Percentiles rank a stretch among this genome's conserved stretches.
Evolutionary conservation across 192 early-diverging fungal species (phyloP).

Genomic region (Entomortierella lignicola): DNA sequence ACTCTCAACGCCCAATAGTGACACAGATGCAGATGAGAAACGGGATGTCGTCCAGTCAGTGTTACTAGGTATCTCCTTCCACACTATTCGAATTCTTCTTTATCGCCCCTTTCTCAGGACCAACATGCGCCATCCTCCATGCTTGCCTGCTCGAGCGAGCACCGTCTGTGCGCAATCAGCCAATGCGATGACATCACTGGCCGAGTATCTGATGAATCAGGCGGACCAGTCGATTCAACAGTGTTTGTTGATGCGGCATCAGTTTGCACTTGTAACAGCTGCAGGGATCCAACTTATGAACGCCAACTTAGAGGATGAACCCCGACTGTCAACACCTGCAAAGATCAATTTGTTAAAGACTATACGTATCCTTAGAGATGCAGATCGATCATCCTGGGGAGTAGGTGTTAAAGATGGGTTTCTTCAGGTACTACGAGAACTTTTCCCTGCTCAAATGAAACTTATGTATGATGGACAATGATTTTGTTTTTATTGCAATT

Average conservation of each 20-base stretch:
- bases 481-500: neutral
- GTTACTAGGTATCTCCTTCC: slow-evolving; percentile 34
- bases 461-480: slow-evolving; percentile 23
- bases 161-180: slow-evolving; percentile 47
- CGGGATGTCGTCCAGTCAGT: slow-evolving; percentile 48
- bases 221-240: slow-evolving; percentile 34
- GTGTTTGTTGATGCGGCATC: slow-evolving; percentile 48
- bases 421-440: slow-evolving; percentile 34
- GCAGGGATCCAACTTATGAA: slow-evolving; percentile 50
- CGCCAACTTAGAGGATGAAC: slow-evolving; percentile 47
- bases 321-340: slow-evolving; percentile 45
- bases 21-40: slow-evolving; percentile 24
- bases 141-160: slow-evolving; percentile 38
- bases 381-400: slow-evolving; percentile 42
- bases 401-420: slow-evolving; percentile 35
- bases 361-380: slow-evolving; percentile 46
- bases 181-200: slow-evolving; percentile 49
- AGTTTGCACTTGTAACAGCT: slow-evolving; percentile 45
- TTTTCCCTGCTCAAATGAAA: slow-evolving; percentile 43
- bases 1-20: neutral
- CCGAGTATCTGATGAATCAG: slow-evolving; percentile 47
- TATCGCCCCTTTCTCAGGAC: slow-evolving; percentile 49
- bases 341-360: slow-evolving; percentile 53
- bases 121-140: slow-evolving; percentile 48
- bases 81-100: slow-evolving; percentile 42